Conservation (phyloP, 345 rosid genomes). For the Schrenkiella parvula region DNA sequence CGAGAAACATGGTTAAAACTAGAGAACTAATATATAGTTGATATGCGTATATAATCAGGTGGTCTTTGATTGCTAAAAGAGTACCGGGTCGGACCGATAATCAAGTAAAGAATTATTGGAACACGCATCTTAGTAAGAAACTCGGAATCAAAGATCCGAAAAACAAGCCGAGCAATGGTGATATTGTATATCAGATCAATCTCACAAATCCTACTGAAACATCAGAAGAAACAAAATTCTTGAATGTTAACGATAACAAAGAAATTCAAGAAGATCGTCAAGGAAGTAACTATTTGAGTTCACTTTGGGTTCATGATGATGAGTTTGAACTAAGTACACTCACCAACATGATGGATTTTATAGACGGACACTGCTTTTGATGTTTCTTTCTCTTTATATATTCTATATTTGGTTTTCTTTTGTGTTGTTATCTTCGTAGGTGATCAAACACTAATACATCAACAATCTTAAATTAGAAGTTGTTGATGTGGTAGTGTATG, state of each 20-base stretch:
- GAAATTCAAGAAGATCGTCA: conserved; percentile 24
- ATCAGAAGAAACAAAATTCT: conserved; percentile 11
- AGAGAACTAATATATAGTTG: neutral
- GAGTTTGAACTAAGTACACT: conserved; percentile 38
- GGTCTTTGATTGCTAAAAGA: conserved; percentile 71
- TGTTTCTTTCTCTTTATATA: neutral
- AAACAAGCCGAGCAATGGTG: neutral
- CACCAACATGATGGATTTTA: conserved; percentile 40
- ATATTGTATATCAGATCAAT: conserved; percentile 19
- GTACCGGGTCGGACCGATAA: conserved; percentile 73
- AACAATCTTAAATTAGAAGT: conserved; percentile 23
- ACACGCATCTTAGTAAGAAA: conserved; percentile 52
- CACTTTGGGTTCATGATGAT: conserved; percentile 46
- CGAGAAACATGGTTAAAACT: neutral
- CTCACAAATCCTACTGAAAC: conserved; percentile 15
- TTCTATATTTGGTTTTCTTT: conserved; percentile 7
- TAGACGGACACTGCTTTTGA: conserved; percentile 38
- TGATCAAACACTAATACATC: conserved; percentile 38
- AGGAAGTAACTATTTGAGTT: conserved; percentile 28
- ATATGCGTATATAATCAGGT: conserved; percentile 33
- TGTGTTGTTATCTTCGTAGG: conserved; percentile 9
- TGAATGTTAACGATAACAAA: conserved; percentile 7
- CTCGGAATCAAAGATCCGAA: conserved; percentile 40
- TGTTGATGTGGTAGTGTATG: conserved; percentile 36
- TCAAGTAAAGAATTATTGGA: conserved; percentile 73